A percentile compares a stretch with the other conserved stretches of the same genome.
These are phyloP conservation scores for Mallotus japonicus DNA, from an alignment of 441 rosid genomes.

Conservation along the genomic window DNA sequence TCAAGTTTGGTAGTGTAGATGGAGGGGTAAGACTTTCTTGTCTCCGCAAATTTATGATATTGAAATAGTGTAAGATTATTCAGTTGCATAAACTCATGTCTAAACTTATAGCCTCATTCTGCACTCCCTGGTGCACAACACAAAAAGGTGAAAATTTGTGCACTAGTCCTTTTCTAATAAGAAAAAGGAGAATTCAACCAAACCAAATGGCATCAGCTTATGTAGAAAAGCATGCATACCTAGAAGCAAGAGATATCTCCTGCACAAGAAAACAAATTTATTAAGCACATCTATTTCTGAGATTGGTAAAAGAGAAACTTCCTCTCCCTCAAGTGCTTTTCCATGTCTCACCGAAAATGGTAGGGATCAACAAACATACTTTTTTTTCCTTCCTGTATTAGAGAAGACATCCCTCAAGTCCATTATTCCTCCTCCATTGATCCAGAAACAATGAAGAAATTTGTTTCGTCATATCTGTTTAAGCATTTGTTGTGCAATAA, in stretches of 20 bases:
- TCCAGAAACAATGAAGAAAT: background rate
- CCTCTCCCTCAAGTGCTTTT: background rate
- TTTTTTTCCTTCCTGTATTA: too few species aligned
- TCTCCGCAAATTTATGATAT: conserved; percentile 10
- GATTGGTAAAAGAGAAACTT: background rate
- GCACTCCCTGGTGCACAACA: background rate
- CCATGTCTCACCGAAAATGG: background rate
- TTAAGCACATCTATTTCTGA: conserved; percentile 1
- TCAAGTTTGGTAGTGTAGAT: conserved; percentile 93
- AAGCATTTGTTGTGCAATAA: background rate
- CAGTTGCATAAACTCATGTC: background rate
- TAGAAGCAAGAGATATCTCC: conserved; percentile 5
- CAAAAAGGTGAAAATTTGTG: background rate
- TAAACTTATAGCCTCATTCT: background rate
- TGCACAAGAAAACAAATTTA: background rate
- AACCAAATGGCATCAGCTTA: background rate
- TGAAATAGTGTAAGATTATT: background rate
- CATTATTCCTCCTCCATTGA: background rate
- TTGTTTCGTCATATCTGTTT: background rate
- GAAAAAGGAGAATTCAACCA: background rate
- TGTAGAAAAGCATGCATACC: background rate
- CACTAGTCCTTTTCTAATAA: background rate
- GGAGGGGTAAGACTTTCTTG: conserved; percentile 69
- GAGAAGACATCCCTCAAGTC: background rate
- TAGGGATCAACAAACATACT: background rate